A percentile compares a stretch with the other conserved stretches of the same genome.
phyloP scores from a whole-genome alignment of 2,329 filamentous ascomycete species.

The Phaeosphaeria sp. region DNA sequence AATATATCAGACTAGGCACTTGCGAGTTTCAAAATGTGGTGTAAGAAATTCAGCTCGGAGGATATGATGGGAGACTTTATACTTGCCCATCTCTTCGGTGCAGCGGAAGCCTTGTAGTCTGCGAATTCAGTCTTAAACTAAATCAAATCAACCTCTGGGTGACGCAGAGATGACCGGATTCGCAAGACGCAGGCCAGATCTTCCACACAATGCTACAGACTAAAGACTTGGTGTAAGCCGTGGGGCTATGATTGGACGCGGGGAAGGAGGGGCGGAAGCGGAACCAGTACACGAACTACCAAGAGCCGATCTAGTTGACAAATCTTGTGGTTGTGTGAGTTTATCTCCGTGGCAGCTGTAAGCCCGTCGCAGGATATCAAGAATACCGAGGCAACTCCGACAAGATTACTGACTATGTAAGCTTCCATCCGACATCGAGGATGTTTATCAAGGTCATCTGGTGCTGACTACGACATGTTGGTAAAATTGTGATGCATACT shows the following conservation, averaged over 20 bases:
- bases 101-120: neutral
- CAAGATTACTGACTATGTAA: too few relatives aligned
- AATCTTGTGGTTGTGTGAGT: neutral
- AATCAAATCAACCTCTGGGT: neutral
- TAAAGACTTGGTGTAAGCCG: neutral
- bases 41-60: neutral
- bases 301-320: neutral
- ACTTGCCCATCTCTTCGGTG: slow-evolving; percentile 3
- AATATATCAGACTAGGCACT: neutral
- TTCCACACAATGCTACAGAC: neutral
- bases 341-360: neutral
- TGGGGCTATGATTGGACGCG: neutral
- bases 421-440: too few relatives aligned
- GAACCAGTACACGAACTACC: neutral
- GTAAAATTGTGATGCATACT: too few relatives aligned
- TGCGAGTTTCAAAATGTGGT: too few relatives aligned
- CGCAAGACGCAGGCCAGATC: neutral
- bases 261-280: neutral
- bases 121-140: neutral
- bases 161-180: neutral
- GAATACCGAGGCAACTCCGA: too few relatives aligned
- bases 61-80: neutral
- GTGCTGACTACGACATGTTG: too few relatives aligned
- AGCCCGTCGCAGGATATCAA: too few relatives aligned
- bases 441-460: too few relatives aligned